Conservation (phyloP, 2,329 filamentous ascomycete genomes). For the Phaeosphaeriaceae sp. region DNA sequence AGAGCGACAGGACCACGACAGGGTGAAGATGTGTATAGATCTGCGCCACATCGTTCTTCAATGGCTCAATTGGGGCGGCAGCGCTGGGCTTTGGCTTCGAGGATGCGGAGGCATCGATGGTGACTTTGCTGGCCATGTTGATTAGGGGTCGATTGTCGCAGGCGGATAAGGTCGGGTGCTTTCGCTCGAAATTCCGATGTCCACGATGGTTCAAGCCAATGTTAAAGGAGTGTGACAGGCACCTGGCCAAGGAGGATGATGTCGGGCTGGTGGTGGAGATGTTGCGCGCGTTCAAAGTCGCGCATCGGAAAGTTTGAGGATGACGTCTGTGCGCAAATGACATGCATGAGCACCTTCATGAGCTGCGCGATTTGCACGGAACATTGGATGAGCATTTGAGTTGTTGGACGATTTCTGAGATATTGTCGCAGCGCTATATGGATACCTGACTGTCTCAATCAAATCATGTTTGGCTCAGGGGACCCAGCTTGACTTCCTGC, state of each 20-base stretch:
- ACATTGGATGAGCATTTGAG: neutral
- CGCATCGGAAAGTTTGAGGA: constrained; percentile 22
- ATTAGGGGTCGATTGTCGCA: neutral
- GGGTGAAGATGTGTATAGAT: constrained; percentile 74
- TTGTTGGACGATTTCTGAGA: no score
- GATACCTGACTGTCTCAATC: no score
- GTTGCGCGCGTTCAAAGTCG: constrained; percentile 18
- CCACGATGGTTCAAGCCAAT: neutral
- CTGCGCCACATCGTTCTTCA: constrained; percentile 58
- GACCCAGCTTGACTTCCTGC: no score
- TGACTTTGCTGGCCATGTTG: constrained; percentile 35
- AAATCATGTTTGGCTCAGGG: neutral
- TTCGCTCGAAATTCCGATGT: neutral
- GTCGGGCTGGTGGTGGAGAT: constrained; percentile 10
- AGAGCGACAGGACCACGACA: constrained; percentile 69
- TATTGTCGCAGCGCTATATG: no score
- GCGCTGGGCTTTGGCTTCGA: constrained; percentile 29
- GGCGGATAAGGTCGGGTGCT: neutral
- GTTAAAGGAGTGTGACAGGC: constrained; percentile 26
- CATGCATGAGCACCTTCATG: constrained; percentile 20
- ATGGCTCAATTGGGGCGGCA: constrained; percentile 55
- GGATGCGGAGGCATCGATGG: constrained; percentile 29
- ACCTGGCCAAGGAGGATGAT: constrained; percentile 17
- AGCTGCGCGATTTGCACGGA: neutral
- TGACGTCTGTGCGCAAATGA: constrained; percentile 24